phyloP scores from a whole-genome alignment of 1,284 basidiomycete genomes.

The Apiotrichum gamsii region DNA sequence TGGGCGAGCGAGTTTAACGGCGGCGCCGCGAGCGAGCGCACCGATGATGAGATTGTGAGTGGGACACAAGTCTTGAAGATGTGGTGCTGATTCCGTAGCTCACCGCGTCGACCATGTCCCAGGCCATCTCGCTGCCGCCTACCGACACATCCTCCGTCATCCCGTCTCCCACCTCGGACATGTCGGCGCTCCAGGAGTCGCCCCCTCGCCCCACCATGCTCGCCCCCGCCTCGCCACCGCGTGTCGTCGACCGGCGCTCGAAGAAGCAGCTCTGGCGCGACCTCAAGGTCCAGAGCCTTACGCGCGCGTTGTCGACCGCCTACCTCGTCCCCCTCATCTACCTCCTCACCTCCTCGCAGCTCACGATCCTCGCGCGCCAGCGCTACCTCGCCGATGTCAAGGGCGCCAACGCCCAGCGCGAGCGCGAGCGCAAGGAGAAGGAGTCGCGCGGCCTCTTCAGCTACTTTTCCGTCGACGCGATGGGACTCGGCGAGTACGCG shows the following conservation, averaged over 20 bases:
- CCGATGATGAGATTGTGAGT: slow-evolving; percentile 16
- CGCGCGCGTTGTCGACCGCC: slow-evolving; percentile 39
- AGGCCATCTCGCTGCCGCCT: slow-evolving; percentile 41
- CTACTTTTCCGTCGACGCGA: slow-evolving; percentile 29
- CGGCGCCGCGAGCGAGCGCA: neutral
- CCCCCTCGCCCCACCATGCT: slow-evolving; percentile 12
- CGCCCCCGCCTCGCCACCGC: slow-evolving; percentile 1
- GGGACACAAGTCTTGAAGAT: too few relatives aligned
- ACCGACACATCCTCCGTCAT: slow-evolving; percentile 37
- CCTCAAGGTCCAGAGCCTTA: slow-evolving; percentile 45
- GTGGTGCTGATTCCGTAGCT: too few relatives aligned
- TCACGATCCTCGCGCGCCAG: slow-evolving; percentile 39
- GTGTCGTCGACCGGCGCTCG: slow-evolving; percentile 8
- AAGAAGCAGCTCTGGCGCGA: slow-evolving; percentile 47
- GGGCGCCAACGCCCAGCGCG: slow-evolving; percentile 9
- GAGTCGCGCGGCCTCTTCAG: slow-evolving; percentile 9
- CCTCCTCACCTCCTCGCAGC: slow-evolving; percentile 43
- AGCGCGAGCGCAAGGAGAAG: slow-evolving; percentile 1
- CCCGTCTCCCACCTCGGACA: slow-evolving; percentile 30
- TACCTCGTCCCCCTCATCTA: slow-evolving; percentile 45
- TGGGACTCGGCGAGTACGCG: slow-evolving; percentile 31
- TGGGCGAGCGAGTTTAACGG: slow-evolving; percentile 34
- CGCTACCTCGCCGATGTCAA: slow-evolving; percentile 41
- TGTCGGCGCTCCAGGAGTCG: slow-evolving; percentile 20
- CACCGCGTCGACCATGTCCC: slow-evolving; percentile 33